Conservation (phyloP, 108 stramenopile genomes). For the Fistulifera solaris region DNA sequence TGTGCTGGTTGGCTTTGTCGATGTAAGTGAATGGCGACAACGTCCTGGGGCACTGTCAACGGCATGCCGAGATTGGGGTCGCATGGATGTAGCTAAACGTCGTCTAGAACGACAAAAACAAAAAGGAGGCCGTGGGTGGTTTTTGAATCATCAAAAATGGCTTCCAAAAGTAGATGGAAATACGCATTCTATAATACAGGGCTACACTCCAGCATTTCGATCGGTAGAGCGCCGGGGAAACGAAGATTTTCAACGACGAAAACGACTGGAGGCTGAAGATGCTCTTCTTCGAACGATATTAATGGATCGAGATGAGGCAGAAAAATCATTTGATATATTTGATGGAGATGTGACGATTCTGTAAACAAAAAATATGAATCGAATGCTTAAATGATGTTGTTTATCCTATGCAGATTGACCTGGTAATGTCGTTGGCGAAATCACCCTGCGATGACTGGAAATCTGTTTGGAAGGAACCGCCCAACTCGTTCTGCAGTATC, state of each 20-base stretch:
- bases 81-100: conserved; percentile 53
- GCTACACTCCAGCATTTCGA: conserved; percentile 28
- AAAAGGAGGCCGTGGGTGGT: conserved; percentile 30
- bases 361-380: too few species aligned
- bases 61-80: conserved; percentile 56
- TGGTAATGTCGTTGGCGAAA: too few species aligned
- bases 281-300: conserved; percentile 42
- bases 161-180: conserved; percentile 19
- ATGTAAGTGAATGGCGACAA: conserved; percentile 40
- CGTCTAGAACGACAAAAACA: conserved; percentile 21
- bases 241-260: conserved; percentile 31
- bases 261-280: conserved; percentile 53
- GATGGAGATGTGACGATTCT: too few species aligned
- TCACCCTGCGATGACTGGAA: too few species aligned
- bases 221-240: conserved; percentile 30
- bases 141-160: conserved; percentile 32
- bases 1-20: conserved; percentile 65
- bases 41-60: conserved; percentile 32
- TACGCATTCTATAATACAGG: conserved; percentile 2
- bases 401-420: too few species aligned
- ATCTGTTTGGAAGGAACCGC: too few species aligned
- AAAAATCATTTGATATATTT: too few species aligned
- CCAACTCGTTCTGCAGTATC: neutral
- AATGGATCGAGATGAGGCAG: conserved; percentile 9
- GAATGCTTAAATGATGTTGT: too few species aligned